A percentile compares a stretch with the other conserved stretches of the same genome.
Evolutionary conservation across 2,329 filamentous ascomycete species (phyloP).

Genomic region (Xylariaceae sp.): DNA sequence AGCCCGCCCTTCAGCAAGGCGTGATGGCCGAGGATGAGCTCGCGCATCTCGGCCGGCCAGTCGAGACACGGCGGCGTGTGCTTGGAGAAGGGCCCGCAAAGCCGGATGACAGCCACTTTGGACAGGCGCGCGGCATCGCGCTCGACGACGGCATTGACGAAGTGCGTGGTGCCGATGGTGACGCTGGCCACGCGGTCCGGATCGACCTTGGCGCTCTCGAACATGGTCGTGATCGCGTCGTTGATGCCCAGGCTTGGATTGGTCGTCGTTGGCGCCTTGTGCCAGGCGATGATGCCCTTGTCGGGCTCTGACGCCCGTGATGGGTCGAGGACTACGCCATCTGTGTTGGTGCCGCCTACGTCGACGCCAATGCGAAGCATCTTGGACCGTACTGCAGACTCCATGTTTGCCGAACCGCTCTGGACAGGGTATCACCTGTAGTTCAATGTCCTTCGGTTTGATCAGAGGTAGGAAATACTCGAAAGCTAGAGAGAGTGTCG

Average conservation of each 20-base stretch:
- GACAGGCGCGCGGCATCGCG: conserved; percentile 54
- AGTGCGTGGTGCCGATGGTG: conserved; percentile 63
- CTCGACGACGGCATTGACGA: conserved; percentile 64
- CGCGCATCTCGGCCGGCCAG: conserved; percentile 57
- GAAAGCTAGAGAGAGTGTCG: background rate
- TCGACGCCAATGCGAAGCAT: conserved; percentile 41
- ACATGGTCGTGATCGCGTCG: conserved; percentile 51
- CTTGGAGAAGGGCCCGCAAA: conserved; percentile 60
- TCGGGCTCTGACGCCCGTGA: conserved; percentile 41
- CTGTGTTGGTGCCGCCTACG: conserved; percentile 57
- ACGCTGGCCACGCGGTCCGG: conserved; percentile 52
- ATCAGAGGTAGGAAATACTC: background rate
- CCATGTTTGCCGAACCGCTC: too few species aligned
- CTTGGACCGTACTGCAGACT: conserved; percentile 18
- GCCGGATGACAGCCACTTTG: conserved; percentile 59
- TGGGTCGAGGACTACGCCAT: conserved; percentile 57
- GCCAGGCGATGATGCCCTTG: conserved; percentile 54
- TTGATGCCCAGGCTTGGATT: conserved; percentile 55
- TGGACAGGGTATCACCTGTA: too few species aligned
- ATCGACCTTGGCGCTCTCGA: conserved; percentile 36
- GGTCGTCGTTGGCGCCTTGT: conserved; percentile 56
- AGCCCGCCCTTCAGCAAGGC: conserved; percentile 56
- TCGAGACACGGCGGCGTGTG: conserved; percentile 58
- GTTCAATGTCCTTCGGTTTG: background rate
- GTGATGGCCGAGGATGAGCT: conserved; percentile 53